These are phyloP conservation scores for Solanum appendiculatum DNA, from an alignment of 257 asterid species.

Conservation along the genomic window DNA sequence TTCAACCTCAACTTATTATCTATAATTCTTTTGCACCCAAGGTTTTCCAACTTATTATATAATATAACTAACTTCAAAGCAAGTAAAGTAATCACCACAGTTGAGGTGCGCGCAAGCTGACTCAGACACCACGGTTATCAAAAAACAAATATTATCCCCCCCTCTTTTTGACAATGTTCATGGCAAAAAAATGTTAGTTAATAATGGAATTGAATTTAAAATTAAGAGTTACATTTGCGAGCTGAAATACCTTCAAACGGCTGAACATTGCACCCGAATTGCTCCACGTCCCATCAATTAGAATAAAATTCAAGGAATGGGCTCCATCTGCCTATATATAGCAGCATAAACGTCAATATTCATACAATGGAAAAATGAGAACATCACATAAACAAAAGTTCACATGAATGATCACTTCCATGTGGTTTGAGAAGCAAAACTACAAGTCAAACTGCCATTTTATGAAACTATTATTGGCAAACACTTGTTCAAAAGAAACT, in stretches of 20 bases:
- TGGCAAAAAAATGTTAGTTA: background rate
- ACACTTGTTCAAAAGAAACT: background rate
- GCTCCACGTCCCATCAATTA: constrained; percentile 98
- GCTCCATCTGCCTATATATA: constrained; percentile 27
- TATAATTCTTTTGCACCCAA: background rate
- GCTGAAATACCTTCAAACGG: constrained; percentile 69
- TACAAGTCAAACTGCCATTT: background rate
- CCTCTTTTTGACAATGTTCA: background rate
- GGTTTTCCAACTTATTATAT: background rate
- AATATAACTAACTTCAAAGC: background rate
- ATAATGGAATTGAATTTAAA: background rate
- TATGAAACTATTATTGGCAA: background rate
- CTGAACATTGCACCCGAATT: constrained; percentile 88
- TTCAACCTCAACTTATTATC: background rate
- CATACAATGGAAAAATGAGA: background rate
- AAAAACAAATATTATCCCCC: background rate
- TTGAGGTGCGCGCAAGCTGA: background rate
- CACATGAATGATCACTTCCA: background rate
- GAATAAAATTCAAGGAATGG: constrained; percentile 52
- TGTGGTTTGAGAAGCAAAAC: background rate
- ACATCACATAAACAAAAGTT: background rate
- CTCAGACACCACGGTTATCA: background rate
- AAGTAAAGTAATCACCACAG: background rate
- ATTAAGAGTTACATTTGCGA: background rate
- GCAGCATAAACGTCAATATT: background rate